A percentile compares a stretch with the other conserved stretches of the same genome.
phyloP scores from a whole-genome alignment of 2,329 filamentous ascomycete species.

The Fusarium tricinctum region DNA sequence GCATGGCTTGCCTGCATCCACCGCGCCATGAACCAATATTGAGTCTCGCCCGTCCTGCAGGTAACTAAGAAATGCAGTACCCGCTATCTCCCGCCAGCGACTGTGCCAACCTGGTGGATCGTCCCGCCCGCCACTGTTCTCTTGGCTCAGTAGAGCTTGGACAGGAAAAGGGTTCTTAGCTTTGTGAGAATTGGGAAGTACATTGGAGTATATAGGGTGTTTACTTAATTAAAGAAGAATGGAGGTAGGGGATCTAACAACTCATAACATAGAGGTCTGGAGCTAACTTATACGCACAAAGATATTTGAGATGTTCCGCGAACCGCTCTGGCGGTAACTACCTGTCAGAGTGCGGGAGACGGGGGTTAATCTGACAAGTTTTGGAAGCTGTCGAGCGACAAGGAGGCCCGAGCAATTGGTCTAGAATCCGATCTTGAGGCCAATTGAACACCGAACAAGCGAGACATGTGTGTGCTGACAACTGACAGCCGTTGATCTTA shows the following conservation, averaged over 20 bases:
- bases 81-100: conserved; percentile 41
- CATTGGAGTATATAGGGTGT: conserved; percentile 33
- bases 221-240: conserved; percentile 3
- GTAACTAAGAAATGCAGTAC: conserved; percentile 27
- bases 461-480: conserved; percentile 11
- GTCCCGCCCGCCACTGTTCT: conserved; percentile 33
- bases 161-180: conserved; percentile 35
- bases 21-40: conserved; percentile 47
- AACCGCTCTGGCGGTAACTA: conserved; percentile 47
- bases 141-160: conserved; percentile 43
- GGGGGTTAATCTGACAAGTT: conserved; percentile 20
- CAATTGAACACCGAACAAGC: conserved; percentile 17
- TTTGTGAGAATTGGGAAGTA: conserved; percentile 16
- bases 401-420: conserved; percentile 15
- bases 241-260: conserved; percentile 24
- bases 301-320: conserved; percentile 37
- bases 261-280: conserved; percentile 21
- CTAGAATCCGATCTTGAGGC: conserved; percentile 11
- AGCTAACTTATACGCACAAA: conserved; percentile 29
- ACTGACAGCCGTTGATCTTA: conserved; percentile 39
- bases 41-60: conserved; percentile 40
- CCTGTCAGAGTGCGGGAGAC: conserved; percentile 40
- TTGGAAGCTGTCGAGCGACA: conserved; percentile 10
- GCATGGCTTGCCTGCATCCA: conserved; percentile 47
- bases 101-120: conserved; percentile 46